Percentiles rank a stretch among this genome's conserved stretches.
phyloP scores from a whole-genome alignment of 768 basidiomycete genomes.

The Phlebiopsis flavidoalba region DNA sequence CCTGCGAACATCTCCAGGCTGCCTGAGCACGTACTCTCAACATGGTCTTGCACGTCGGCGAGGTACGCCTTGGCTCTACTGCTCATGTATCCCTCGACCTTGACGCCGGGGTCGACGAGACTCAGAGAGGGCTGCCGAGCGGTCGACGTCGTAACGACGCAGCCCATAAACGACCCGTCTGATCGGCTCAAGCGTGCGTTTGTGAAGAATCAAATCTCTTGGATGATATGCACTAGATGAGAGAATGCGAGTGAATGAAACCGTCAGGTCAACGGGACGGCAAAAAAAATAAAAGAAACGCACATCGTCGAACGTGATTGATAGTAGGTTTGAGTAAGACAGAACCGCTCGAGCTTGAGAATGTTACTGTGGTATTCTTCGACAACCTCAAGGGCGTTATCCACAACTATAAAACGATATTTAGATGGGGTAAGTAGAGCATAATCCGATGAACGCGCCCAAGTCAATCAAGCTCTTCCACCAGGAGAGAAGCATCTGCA shows the following conservation, averaged over 20 bases:
- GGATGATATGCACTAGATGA: slow-evolving; percentile 58
- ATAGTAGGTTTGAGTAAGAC: slow-evolving; percentile 13
- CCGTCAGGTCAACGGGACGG: neutral
- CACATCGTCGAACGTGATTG: slow-evolving; percentile 13
- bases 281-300: neutral
- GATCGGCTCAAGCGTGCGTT: slow-evolving; percentile 64
- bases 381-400: slow-evolving; percentile 57
- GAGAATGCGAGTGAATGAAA: neutral
- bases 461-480: slow-evolving; percentile 63
- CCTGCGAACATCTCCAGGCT: slow-evolving; percentile 67
- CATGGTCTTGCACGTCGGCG: slow-evolving; percentile 68
- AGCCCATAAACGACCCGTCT: slow-evolving; percentile 59
- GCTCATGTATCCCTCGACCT: slow-evolving; percentile 53
- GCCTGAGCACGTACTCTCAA: slow-evolving; percentile 55
- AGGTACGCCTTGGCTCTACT: slow-evolving; percentile 60
- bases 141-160: slow-evolving; percentile 59
- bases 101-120: slow-evolving; percentile 12
- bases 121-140: slow-evolving; percentile 50
- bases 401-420: slow-evolving; percentile 44
- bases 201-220: slow-evolving; percentile 63
- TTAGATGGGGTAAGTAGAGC: neutral
- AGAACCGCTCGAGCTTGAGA: slow-evolving; percentile 26
- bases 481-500: slow-evolving; percentile 59
- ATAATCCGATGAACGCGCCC: slow-evolving; percentile 16
- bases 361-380: slow-evolving; percentile 62